phyloP scores from a whole-genome alignment of 148 eudicot genomes.

The Cornus kousa region DNA sequence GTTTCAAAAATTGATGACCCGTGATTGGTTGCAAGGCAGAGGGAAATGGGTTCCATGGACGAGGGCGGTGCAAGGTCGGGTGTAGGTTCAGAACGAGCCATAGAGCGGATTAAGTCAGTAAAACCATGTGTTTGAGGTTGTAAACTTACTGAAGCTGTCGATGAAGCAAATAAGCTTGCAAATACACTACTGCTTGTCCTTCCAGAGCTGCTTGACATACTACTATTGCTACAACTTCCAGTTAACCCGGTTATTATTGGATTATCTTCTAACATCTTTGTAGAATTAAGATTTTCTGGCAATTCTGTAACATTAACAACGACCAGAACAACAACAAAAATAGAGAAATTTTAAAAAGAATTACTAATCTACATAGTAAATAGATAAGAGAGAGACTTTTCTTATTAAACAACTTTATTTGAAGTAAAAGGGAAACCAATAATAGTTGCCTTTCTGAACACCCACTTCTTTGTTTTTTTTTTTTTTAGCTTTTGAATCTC shows the following conservation, averaged over 20 bases:
- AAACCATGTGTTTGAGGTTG: slow-evolving; percentile 53
- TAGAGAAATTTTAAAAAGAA: background rate
- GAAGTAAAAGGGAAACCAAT: slow-evolving; percentile 31
- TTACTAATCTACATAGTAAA: background rate
- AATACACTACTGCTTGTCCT: slow-evolving; percentile 68
- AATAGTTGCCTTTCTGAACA: slow-evolving; percentile 37
- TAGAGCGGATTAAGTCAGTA: slow-evolving; percentile 47
- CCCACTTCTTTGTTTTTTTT: slow-evolving; percentile 13
- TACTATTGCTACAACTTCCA: slow-evolving; percentile 42
- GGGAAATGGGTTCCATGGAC: slow-evolving; percentile 60
- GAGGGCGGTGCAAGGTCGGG: slow-evolving; percentile 41
- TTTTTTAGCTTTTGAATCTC: slow-evolving; percentile 38
- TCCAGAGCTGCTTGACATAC: slow-evolving; percentile 45
- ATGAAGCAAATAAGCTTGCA: slow-evolving; percentile 84
- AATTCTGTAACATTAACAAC: slow-evolving; percentile 20
- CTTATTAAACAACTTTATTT: slow-evolving; percentile 17
- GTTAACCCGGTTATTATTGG: slow-evolving; percentile 26
- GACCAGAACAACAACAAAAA: background rate
- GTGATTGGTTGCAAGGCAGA: slow-evolving; percentile 73
- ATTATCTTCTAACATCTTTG: slow-evolving; percentile 38
- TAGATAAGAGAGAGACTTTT: slow-evolving; percentile 12
- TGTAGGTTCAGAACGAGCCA: slow-evolving; percentile 45
- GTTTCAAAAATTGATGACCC: slow-evolving; percentile 69
- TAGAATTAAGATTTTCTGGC: slow-evolving; percentile 32
- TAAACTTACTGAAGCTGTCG: slow-evolving; percentile 48